Percentiles rank a stretch among this genome's conserved stretches.
These are phyloP conservation scores for Colletotrichum simmondsii DNA, from an alignment of 2,329 filamentous ascomycete genomes.

Conservation along the genomic window DNA sequence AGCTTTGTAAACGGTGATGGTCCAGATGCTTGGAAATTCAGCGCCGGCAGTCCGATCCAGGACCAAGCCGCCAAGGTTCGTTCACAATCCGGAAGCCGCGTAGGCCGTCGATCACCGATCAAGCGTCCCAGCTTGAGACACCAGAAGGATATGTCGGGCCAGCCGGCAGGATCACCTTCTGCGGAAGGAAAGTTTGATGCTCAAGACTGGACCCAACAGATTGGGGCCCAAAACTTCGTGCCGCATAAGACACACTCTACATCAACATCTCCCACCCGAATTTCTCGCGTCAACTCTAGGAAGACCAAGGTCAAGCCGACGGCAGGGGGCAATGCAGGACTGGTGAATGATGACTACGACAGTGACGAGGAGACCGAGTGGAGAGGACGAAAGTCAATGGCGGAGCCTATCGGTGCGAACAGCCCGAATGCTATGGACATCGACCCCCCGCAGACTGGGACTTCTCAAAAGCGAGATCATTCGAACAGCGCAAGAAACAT, in stretches of 20 bases:
- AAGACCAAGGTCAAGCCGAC: slow-evolving; percentile 68
- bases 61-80: slow-evolving; percentile 46
- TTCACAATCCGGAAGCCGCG: slow-evolving; percentile 52
- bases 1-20: slow-evolving; percentile 65
- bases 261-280: slow-evolving; percentile 57
- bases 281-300: slow-evolving; percentile 60
- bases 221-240: slow-evolving; percentile 65
- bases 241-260: slow-evolving; percentile 52
- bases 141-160: slow-evolving; percentile 38
- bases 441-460: slow-evolving; percentile 58
- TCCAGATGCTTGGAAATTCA: slow-evolving; percentile 60
- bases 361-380: slow-evolving; percentile 53
- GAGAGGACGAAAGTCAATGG: slow-evolving; percentile 46
- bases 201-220: slow-evolving; percentile 64
- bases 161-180: slow-evolving; percentile 23
- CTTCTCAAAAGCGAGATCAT: slow-evolving; percentile 35
- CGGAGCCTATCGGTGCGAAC: slow-evolving; percentile 43
- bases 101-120: slow-evolving; percentile 52
- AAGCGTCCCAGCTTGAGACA: slow-evolving; percentile 40
- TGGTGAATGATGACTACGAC: slow-evolving; percentile 59
- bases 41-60: slow-evolving; percentile 54
- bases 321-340: slow-evolving; percentile 52
- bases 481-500: slow-evolving; percentile 60
- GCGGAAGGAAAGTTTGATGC: slow-evolving; percentile 56
- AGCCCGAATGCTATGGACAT: slow-evolving; percentile 75